Base-by-base conservation (phyloP, 805 yeast species). In the Saturnispora serradocipensis region DNA sequence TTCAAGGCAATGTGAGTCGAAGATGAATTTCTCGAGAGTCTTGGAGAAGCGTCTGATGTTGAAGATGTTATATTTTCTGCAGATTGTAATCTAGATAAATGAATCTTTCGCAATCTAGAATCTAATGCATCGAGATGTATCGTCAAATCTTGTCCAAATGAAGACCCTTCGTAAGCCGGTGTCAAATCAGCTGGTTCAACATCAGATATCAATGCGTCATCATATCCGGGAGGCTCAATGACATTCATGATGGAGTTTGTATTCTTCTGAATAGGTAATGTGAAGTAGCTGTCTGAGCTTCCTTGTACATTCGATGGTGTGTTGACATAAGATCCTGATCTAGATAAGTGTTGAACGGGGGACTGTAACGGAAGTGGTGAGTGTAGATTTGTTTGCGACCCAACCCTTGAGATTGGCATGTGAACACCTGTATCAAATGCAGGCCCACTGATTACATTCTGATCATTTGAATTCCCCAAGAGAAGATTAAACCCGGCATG, bases 211-310 rank as follows among this genome's bases (percentile, higher is more conserved):
- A 89, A 67, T 0, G 98, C 97, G 32, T 86, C 82, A 7, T 75
- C 76, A 66, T 91, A 91, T 0, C 96, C 81, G 0, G 98, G 98
- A 6, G 91, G 96, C 46, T 80, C 71, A 20, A 85, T 81, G 56
- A 56, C 47, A 22, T 30, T 30, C 27, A 27, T 16, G 3, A 40
- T 20, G 2, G 49, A 34, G 9, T 16, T 15, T 13, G 28, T 36
- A 2, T 20, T 27, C n/a, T 18, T 16, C 5, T 27, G 36, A 8
- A 22, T 24, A 20, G 53, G 42, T 16, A 44, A n/a, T 39, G 16
- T 25, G 25, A 39, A 44, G 35, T 27, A 49, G 43, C 45, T 28
- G n/a, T 9, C 39, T 3, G 34, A n/a, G 9, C 38, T 51, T 10
- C 46, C 55, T 4, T 5, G n/a, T 10, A 47, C 46, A 13, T 54